Evolutionary conservation across 768 basidiomycete genomes (phyloP).

Genomic region (Mycena venus): DNA sequence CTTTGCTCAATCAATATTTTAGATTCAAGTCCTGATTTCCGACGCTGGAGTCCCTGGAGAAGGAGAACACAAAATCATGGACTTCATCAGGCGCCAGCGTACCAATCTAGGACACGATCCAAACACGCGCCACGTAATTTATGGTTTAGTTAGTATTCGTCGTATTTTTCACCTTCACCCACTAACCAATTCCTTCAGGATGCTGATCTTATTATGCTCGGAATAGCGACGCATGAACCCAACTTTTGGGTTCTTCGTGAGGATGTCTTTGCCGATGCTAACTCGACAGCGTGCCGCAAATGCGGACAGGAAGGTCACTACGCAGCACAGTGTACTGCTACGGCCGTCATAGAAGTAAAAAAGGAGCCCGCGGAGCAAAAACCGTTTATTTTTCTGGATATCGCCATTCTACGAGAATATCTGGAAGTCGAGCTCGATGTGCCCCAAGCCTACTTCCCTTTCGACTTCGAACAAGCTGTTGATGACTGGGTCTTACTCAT

Average conservation of each 20-base stretch:
- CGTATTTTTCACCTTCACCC: slow-evolving; percentile 12
- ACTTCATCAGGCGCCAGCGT: slow-evolving; percentile 93
- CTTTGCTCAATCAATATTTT: slow-evolving; percentile 1
- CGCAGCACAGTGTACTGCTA: slow-evolving; percentile 93
- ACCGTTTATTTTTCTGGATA: slow-evolving; percentile 99
- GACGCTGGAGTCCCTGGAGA: slow-evolving; percentile 98
- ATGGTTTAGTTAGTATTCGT: slow-evolving; percentile 81
- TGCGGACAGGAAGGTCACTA: slow-evolving; percentile 97
- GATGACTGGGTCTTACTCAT: slow-evolving; percentile 99
- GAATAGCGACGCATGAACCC: slow-evolving; percentile 98
- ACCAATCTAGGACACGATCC: slow-evolving; percentile 91
- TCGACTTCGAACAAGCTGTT: slow-evolving; percentile 95
- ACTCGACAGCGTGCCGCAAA: slow-evolving; percentile 84
- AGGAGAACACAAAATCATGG: slow-evolving; percentile 99
- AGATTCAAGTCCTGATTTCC: slow-evolving; percentile 97
- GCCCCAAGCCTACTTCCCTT: slow-evolving; percentile 81
- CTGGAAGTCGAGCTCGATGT: slow-evolving; percentile 96
- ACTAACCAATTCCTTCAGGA: slow-evolving; percentile 67
- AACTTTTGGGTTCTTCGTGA: slow-evolving; percentile 97
- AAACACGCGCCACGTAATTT: slow-evolving; percentile 97
- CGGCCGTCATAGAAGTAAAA: slow-evolving; percentile 77
- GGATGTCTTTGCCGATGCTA: slow-evolving; percentile 95
- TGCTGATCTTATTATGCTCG: slow-evolving; percentile 99
- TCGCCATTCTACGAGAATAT: slow-evolving; percentile 95
- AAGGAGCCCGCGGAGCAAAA: slow-evolving; percentile 84